Conservation (phyloP, 192 early-diverging fungal genomes). For the Coemansia aciculifera region DNA sequence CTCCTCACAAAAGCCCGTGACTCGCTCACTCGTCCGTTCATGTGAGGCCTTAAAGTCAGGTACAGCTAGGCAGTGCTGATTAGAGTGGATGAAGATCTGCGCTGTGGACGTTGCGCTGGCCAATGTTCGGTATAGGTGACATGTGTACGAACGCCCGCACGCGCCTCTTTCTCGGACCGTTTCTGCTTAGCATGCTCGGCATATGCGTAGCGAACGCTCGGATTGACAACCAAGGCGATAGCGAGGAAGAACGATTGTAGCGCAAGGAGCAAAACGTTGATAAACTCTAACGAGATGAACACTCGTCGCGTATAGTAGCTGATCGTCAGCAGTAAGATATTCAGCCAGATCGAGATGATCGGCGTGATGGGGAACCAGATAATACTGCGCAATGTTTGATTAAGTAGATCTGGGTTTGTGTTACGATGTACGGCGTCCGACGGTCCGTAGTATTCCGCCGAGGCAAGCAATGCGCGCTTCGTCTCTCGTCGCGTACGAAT, state of each 20-base stretch:
- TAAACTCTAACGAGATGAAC: slow-evolving; percentile 25
- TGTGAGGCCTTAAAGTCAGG: neutral
- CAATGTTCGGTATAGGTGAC: neutral
- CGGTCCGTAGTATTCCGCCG: slow-evolving; percentile 18
- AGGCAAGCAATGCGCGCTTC: slow-evolving; percentile 10
- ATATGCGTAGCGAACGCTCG: slow-evolving; percentile 12
- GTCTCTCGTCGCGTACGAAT: slow-evolving; percentile 25
- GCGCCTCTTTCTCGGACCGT: neutral
- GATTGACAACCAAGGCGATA: slow-evolving; percentile 35
- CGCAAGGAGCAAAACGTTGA: slow-evolving; percentile 29
- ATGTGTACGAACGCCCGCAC: neutral
- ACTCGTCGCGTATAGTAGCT: slow-evolving; percentile 19
- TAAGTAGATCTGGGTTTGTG: slow-evolving; percentile 19
- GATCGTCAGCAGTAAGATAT: slow-evolving; percentile 24
- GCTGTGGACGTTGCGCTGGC: neutral
- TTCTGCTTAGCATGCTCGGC: neutral
- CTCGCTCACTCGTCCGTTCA: neutral
- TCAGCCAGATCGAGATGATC: slow-evolving; percentile 42
- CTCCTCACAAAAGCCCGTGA: neutral
- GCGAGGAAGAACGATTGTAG: slow-evolving; percentile 37
- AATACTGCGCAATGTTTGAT: slow-evolving; percentile 25
- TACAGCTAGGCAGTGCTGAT: neutral
- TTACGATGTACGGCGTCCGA: neutral
- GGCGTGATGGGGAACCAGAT: slow-evolving; percentile 46
- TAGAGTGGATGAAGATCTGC: neutral